Percentiles rank a stretch among this genome's conserved stretches.
Conservation (phyloP, 2,329 filamentous ascomycete species). For the Orbilia javanica region DNA sequence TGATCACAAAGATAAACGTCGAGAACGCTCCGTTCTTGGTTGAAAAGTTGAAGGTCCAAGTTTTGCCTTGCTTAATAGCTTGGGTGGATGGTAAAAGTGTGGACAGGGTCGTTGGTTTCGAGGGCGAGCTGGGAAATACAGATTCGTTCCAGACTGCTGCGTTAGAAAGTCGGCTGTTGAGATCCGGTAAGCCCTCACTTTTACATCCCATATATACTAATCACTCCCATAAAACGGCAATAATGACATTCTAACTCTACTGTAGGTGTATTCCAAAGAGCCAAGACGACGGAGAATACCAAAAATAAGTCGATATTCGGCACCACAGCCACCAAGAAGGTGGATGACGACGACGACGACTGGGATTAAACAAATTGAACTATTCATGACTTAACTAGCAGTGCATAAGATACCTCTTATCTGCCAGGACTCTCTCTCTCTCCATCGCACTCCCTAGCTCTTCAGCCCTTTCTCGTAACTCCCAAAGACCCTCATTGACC, state of each 20-base stretch:
- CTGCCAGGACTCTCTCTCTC: neutral
- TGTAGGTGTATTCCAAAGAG: conserved; percentile 55
- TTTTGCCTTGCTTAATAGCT: conserved; percentile 72
- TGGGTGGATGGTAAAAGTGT: conserved; percentile 71
- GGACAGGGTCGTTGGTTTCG: conserved; percentile 73
- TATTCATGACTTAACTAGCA: neutral
- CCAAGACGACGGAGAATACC: conserved; percentile 54
- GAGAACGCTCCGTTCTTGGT: conserved; percentile 73
- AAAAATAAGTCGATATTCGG: conserved; percentile 52
- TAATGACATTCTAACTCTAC: neutral
- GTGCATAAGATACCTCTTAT: neutral
- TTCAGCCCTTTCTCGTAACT: conserved; percentile 57
- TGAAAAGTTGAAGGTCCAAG: conserved; percentile 71
- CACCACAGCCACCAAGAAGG: conserved; percentile 38
- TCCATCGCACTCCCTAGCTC: neutral
- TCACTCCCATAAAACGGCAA: neutral
- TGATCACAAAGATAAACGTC: conserved; percentile 72
- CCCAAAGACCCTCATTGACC: conserved; percentile 61
- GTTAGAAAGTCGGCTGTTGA: conserved; percentile 70
- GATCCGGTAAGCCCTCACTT: conserved; percentile 64
- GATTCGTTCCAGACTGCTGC: conserved; percentile 71
- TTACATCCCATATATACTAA: neutral
- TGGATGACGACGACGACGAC: conserved; percentile 51
- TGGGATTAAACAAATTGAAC: conserved; percentile 29
- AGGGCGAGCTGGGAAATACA: conserved; percentile 70